phyloP scores from a whole-genome alignment of 345 rosid species.

The Syzygium aqueum region DNA sequence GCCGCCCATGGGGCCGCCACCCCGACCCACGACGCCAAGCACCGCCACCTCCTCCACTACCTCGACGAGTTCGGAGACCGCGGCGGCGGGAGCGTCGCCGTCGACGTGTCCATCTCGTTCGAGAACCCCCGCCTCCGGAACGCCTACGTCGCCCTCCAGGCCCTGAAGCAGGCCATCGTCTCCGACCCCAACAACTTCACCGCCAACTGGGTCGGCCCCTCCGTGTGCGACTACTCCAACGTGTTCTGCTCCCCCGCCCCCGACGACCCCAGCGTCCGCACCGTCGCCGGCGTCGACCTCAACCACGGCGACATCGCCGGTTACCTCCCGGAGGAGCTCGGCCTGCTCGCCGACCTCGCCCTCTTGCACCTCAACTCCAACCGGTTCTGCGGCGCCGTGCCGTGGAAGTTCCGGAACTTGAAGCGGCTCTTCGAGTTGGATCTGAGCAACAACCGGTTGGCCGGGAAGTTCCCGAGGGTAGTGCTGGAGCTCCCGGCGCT shows the following conservation, averaged over 20 bases:
- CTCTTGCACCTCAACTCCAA: constrained; percentile 74
- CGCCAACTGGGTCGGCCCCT: constrained; percentile 46
- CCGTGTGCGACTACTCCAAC: constrained; percentile 49
- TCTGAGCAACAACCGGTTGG: constrained; percentile 70
- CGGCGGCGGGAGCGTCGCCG: background rate
- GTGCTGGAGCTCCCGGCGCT: constrained; percentile 41
- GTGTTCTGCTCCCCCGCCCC: constrained; percentile 57
- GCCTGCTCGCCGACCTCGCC: constrained; percentile 57
- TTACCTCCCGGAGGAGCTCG: constrained; percentile 62
- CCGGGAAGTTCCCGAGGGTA: constrained; percentile 60
- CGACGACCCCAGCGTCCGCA: constrained; percentile 39
- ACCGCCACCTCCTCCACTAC: background rate
- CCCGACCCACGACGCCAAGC: background rate
- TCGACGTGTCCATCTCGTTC: background rate
- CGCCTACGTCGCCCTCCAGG: constrained; percentile 40
- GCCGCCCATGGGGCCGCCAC: background rate
- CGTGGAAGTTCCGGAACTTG: constrained; percentile 30
- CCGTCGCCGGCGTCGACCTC: constrained; percentile 75
- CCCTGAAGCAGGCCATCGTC: constrained; percentile 68
- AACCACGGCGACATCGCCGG: constrained; percentile 79
- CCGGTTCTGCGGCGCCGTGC: constrained; percentile 62
- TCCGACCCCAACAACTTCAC: constrained; percentile 64
- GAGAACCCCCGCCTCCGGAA: background rate
- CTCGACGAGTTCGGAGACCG: background rate
- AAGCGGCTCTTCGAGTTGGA: constrained; percentile 61